Evolutionary conservation across 371 early-diverging fungal species (phyloP), one percentile per base, ranked within the genome.

Genomic region (Saksenaea vasiformis): DNA sequence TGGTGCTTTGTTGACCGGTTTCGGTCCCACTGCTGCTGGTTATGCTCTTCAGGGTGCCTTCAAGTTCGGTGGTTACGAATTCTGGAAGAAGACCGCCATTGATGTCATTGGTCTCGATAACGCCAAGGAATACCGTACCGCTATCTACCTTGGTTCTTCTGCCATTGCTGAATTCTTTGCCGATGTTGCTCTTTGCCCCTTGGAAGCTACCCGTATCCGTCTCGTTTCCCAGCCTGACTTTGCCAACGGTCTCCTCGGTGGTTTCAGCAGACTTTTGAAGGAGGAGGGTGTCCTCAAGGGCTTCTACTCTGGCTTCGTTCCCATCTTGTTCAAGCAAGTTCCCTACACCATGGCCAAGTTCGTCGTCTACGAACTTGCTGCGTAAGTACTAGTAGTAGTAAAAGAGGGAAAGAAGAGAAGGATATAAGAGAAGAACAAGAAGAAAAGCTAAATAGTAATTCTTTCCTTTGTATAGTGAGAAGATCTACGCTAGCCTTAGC

Each of bases 321-420:
- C 94, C 24, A 86, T 94, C 63, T 90, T 91, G 90, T 73, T 86
- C 67, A 86, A 92, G 66, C 95, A 95, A 79, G 87, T 96, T 58
- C 96, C 96, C 39, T 97, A 97, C 84, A 97, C 97, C 62, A 93
- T 97, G 88, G 93, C 94, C 75, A 96, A 96, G 85, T 97, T 96
- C 76, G 93, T 90, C 68, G 89, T 90, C 68, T 95, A 90, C 73
- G 95, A 95, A 77, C 88, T 77, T 62, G 88, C 88, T 26, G 90
- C 87, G 56, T 88, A 91, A 79, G 64, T 80, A 28, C 84, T 91
- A 70, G 73, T 77, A 86, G 74, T 80, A 80, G 66, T 90, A 91
- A 70, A 90, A 89, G 74, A 76, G 84, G 47, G 71, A 86, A 62
- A 90, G 90, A 79, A 80, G 80, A 77, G 88, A 90, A 73, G 35